Percentiles rank a stretch among this genome's conserved stretches.
Conservation (phyloP, 495 filamentous ascomycete species). For the Daldinia grandis region DNA sequence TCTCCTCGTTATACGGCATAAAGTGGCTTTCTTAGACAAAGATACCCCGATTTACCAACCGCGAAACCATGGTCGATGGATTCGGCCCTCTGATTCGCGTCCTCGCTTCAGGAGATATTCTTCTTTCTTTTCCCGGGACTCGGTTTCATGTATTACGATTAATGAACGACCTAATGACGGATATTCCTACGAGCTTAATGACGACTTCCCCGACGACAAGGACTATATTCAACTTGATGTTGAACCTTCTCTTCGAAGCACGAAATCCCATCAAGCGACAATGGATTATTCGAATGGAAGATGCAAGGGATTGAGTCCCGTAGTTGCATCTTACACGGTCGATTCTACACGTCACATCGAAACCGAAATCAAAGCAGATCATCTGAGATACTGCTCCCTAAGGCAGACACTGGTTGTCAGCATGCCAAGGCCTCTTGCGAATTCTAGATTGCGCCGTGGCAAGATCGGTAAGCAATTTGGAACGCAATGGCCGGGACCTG, state of each 20-base stretch:
- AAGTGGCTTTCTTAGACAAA: constrained; percentile 52
- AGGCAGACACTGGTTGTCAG: constrained; percentile 59
- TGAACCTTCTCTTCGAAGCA: constrained; percentile 46
- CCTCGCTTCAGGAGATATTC: constrained; percentile 45
- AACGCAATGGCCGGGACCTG: constrained; percentile 40
- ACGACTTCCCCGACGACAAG: constrained; percentile 44
- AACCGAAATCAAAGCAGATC: constrained; percentile 43
- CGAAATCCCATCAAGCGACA: constrained; percentile 39
- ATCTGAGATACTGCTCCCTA: constrained; percentile 50
- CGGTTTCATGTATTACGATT: constrained; percentile 57
- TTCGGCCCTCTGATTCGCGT: constrained; percentile 34
- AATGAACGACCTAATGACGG: constrained; percentile 54
- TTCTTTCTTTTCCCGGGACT: constrained; percentile 36
- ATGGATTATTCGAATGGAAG: constrained; percentile 43
- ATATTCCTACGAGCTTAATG: constrained; percentile 47
- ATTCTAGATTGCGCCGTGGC: constrained; percentile 40
- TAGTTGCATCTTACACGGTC: constrained; percentile 40
- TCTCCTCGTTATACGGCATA: constrained; percentile 49
- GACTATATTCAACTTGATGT: constrained; percentile 51
- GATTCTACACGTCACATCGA: constrained; percentile 44
- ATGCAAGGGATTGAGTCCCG: constrained; percentile 39
- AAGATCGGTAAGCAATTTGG: constrained; percentile 41
- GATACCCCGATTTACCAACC: constrained; percentile 46
- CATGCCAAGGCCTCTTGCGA: constrained; percentile 47
- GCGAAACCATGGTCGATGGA: constrained; percentile 37